Base-by-base conservation (phyloP, 208 protist species). In the Trypanosomatidae sp. region DNA sequence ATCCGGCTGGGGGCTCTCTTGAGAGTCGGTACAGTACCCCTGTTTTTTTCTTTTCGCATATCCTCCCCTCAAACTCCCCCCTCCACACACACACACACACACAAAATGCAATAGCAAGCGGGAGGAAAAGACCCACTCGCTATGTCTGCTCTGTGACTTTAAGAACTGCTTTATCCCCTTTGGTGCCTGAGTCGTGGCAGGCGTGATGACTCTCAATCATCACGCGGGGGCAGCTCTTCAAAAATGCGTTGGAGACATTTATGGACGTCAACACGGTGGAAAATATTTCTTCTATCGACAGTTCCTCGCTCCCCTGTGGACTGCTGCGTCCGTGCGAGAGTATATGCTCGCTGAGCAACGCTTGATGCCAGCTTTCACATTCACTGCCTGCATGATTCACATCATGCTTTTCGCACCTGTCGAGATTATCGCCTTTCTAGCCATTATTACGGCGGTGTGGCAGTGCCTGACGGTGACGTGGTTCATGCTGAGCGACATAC, bases 401-500 rank as follows among this genome's bases (percentile, higher is more conserved):
- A 94, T 82, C 28, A 86, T 92, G 68, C 60, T 94, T 13, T 62
- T 81, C 13, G 87, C 84, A 3, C 74, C 92, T n/a, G 77, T 76
- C 25, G 66, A 85, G 33, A 74, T 79, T 22, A 80, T 86, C 19
- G 56, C 80, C 9, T 78, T 76, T 60, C 39, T 92, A 43, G 85
- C 83, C 28, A 82, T 92, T 33, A 71, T 90, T 36, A 85, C 80
- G 3, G 82, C 82, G 10, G 30, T 96, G 25, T 69, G 86, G 8
- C 89, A 92, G 80, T 94, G 91, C 73, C n/a, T 87, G 5, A 85
- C 89, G 19, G 77, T 94, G 78, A 67, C 91, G 39, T 93, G 89
- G 89, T 93, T 93, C 76, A 81, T 71, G 58, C 71, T 93, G 7
- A 91, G 83, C 69, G 92, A 92, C 71, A 87, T 93, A 12, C n/a